phyloP scores from a whole-genome alignment of 495 filamentous ascomycete species.

The Parachaetomium inaequale region DNA sequence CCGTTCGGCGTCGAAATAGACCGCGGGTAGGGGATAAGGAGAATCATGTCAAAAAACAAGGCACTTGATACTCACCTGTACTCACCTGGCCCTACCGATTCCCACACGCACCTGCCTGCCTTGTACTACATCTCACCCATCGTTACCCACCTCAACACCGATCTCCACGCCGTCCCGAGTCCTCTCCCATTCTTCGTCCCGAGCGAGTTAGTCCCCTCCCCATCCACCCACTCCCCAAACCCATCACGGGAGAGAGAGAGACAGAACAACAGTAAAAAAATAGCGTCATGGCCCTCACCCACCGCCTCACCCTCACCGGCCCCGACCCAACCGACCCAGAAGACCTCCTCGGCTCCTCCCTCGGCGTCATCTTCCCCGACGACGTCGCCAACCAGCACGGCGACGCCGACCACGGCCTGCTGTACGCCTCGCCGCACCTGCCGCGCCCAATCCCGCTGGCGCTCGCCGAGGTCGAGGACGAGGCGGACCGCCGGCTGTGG shows the following conservation, averaged over 20 bases:
- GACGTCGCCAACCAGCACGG: constrained; percentile 72
- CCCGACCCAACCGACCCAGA: constrained; percentile 46
- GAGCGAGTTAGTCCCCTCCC: background rate
- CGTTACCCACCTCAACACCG: background rate
- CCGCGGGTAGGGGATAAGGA: background rate
- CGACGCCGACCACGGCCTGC: constrained; percentile 60
- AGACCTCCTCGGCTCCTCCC: constrained; percentile 60
- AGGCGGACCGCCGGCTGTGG: constrained; percentile 62
- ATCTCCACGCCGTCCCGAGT: background rate
- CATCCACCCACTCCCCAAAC: background rate
- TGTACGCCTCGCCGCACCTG: constrained; percentile 62
- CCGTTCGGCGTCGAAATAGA: background rate
- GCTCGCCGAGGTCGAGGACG: constrained; percentile 53
- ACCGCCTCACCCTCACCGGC: constrained; percentile 40
- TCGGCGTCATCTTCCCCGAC: constrained; percentile 73
- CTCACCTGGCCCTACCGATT: too few species aligned
- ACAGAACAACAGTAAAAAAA: too few species aligned
- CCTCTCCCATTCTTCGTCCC: background rate
- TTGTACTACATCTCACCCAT: background rate
- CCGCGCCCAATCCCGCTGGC: constrained; percentile 42
- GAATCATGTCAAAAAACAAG: background rate
- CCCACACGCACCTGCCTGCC: background rate
- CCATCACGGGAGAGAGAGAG: background rate
- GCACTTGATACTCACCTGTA: background rate
- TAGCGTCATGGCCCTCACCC: constrained; percentile 33